Conservation (phyloP, 1,284 basidiomycete species). For the Cutaneotrichosporon arboriforme region DNA sequence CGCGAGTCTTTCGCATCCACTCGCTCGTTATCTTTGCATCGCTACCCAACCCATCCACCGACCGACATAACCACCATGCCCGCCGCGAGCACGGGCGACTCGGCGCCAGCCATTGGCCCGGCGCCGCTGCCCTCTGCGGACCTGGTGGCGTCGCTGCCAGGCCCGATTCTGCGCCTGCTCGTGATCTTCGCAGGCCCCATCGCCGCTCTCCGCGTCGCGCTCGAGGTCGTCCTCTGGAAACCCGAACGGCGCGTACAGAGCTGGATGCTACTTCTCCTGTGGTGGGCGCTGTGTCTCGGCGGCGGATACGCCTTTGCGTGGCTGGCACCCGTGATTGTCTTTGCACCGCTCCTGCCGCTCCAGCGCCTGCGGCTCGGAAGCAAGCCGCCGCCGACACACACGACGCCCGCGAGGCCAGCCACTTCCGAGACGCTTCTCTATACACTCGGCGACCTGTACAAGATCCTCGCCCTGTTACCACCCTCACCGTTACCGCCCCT, state of each 20-base stretch:
- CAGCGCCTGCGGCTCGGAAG: constrained; percentile 47
- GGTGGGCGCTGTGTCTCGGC: constrained; percentile 73
- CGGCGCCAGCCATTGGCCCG: neutral
- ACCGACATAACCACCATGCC: constrained; percentile 2
- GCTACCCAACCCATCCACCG: neutral
- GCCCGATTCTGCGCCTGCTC: constrained; percentile 45
- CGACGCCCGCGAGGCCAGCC: constrained; percentile 44
- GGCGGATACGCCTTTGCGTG: constrained; percentile 55
- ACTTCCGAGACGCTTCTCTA: constrained; percentile 59
- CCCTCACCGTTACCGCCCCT: constrained; percentile 30
- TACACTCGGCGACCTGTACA: constrained; percentile 45
- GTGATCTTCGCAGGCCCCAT: constrained; percentile 55
- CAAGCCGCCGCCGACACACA: neutral
- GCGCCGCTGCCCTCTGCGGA: constrained; percentile 20
- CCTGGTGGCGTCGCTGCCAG: constrained; percentile 41
- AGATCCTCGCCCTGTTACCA: constrained; percentile 42
- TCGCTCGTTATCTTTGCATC: neutral
- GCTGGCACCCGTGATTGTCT: constrained; percentile 43
- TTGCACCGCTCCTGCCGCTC: constrained; percentile 32
- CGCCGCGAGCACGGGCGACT: neutral
- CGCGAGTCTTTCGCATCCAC: too few relatives aligned
- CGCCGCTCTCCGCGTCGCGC: constrained; percentile 49
- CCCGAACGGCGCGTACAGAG: constrained; percentile 58
- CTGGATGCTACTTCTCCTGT: constrained; percentile 61
- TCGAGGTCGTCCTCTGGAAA: constrained; percentile 63